These are phyloP conservation scores for Puccinellia tenuiflora DNA, from an alignment of 176 grass and related monocot genomes.

Conservation along the genomic window DNA sequence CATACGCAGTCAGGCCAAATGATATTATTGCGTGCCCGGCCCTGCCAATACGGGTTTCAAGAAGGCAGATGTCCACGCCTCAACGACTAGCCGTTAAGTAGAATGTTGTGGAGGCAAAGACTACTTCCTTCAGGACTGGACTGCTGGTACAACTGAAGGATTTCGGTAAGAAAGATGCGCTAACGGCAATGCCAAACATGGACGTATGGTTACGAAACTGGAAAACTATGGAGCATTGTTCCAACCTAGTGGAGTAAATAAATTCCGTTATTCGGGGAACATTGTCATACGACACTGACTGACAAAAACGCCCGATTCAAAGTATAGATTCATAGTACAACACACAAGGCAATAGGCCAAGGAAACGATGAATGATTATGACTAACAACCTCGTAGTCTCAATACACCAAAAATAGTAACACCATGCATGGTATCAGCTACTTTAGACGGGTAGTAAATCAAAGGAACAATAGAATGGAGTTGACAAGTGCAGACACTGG, in stretches of 20 bases:
- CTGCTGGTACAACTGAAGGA: neutral
- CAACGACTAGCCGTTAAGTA: constrained; percentile 31
- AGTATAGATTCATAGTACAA: neutral
- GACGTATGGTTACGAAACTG: neutral
- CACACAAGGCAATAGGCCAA: neutral
- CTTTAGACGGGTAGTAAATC: neutral
- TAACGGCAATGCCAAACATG: neutral
- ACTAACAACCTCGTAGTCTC: neutral
- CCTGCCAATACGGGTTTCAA: neutral
- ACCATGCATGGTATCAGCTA: neutral
- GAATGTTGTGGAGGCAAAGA: neutral
- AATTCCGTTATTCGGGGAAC: neutral
- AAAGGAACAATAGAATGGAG: neutral
- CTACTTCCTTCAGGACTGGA: neutral
- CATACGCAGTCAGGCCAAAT: neutral
- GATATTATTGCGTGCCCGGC: neutral
- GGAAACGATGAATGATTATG: neutral
- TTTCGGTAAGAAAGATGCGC: neutral
- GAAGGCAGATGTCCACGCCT: neutral
- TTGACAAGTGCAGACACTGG: neutral
- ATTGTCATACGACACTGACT: neutral
- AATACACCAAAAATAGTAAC: neutral
- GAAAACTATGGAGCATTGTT: neutral
- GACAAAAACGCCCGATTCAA: neutral
- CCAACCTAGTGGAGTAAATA: neutral